These are phyloP conservation scores for Mallotus nudiflorus DNA, from an alignment of 345 rosid genomes.

Conservation along the genomic window DNA sequence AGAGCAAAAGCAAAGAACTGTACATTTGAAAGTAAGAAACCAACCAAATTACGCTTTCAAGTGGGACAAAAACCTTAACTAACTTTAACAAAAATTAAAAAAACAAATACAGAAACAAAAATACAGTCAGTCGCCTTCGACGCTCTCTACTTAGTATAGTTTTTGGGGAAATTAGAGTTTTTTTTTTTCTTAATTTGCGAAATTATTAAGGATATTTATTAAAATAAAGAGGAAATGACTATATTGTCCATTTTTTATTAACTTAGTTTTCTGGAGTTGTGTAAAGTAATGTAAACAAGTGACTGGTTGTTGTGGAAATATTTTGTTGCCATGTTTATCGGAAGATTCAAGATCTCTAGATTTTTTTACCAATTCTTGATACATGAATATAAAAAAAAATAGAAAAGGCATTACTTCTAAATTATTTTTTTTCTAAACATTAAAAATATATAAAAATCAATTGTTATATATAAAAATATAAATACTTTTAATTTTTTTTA, in stretches of 20 bases:
- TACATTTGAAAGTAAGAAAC: background rate
- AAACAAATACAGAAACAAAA: background rate
- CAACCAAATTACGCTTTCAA: background rate
- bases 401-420: no score
- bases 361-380: background rate
- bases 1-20: no score
- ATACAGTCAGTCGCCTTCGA: background rate
- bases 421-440: no score
- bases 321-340: constrained; percentile 2
- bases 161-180: background rate
- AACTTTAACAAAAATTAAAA: background rate
- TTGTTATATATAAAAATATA: no score
- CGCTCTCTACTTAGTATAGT: background rate
- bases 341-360: background rate
- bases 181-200: background rate
- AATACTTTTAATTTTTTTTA: no score
- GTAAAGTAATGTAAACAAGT: background rate
- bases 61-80: constrained; percentile 4
- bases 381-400: background rate
- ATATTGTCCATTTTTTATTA: constrained; percentile 15
- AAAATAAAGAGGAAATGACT: constrained; percentile 19
- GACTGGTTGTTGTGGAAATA: background rate
- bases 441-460: no score
- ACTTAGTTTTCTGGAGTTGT: background rate
- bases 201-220: background rate